Evolutionary conservation across 2,329 filamentous ascomycete genomes (phyloP).

Genomic region (Diplodia scrobiculata): DNA sequence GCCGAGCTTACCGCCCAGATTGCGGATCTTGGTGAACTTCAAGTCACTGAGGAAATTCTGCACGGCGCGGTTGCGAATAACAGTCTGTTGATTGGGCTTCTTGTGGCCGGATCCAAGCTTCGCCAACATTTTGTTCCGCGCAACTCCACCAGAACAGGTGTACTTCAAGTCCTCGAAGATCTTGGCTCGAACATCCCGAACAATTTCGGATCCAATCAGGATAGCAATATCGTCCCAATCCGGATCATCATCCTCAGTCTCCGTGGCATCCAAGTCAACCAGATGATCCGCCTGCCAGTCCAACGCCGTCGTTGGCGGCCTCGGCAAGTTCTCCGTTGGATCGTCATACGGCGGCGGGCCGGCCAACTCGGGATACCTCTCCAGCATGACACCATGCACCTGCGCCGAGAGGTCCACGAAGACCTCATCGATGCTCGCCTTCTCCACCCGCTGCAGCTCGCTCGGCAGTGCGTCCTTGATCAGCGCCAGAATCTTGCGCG

Average conservation of each 20-base stretch:
- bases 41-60: slow-evolving; percentile 77
- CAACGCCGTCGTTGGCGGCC: slow-evolving; percentile 70
- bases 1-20: slow-evolving; percentile 91
- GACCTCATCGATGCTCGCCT: slow-evolving; percentile 93
- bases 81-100: slow-evolving; percentile 92
- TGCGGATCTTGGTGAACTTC: slow-evolving; percentile 93
- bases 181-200: slow-evolving; percentile 70
- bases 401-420: slow-evolving; percentile 90
- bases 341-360: slow-evolving; percentile 73
- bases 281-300: slow-evolving; percentile 85
- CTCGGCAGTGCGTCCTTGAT: slow-evolving; percentile 74
- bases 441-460: slow-evolving; percentile 75
- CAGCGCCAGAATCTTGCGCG: slow-evolving; percentile 74
- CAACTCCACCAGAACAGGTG: slow-evolving; percentile 87
- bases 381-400: slow-evolving; percentile 72
- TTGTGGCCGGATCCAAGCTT: slow-evolving; percentile 89
- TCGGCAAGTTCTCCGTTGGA: slow-evolving; percentile 68
- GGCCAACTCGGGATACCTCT: slow-evolving; percentile 73
- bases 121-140: slow-evolving; percentile 90
- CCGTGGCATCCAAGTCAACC: slow-evolving; percentile 70
- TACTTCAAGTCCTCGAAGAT: slow-evolving; percentile 75
- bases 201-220: slow-evolving; percentile 83
- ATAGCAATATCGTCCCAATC: slow-evolving; percentile 92
- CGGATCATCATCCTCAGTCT: slow-evolving; percentile 75
- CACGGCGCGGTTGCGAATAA: slow-evolving; percentile 84